Percentiles rank a stretch among this genome's conserved stretches.
Conservation (phyloP, 2,329 filamentous ascomycete genomes). For the Cercospora citrullina region DNA sequence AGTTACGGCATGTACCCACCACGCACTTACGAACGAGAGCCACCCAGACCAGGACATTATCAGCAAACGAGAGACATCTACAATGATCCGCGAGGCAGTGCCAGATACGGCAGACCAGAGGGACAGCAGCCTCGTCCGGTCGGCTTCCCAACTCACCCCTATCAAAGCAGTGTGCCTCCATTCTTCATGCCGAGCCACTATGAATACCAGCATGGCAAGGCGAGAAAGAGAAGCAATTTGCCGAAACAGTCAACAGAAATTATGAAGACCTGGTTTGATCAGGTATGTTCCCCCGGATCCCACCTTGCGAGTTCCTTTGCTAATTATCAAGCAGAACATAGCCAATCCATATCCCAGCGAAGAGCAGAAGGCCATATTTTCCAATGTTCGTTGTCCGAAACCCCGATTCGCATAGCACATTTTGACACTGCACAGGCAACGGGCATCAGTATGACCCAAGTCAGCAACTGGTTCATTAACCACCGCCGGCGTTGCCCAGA, state of each 20-base stretch:
- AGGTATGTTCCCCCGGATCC: conserved; percentile 25
- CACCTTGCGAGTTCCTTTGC: neutral
- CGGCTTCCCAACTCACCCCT: conserved; percentile 23
- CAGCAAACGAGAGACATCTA: conserved; percentile 18
- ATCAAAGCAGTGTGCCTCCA: conserved; percentile 27
- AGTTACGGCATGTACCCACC: conserved; percentile 23
- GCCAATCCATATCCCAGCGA: conserved; percentile 43
- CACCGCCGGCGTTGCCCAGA: conserved; percentile 42
- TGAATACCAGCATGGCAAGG: conserved; percentile 41
- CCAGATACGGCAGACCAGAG: conserved; percentile 24
- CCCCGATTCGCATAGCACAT: neutral
- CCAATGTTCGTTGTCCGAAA: conserved; percentile 31
- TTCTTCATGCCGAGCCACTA: conserved; percentile 40
- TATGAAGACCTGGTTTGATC: conserved; percentile 44
- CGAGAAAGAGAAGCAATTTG: conserved; percentile 42
- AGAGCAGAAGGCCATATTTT: conserved; percentile 41
- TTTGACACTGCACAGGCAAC: conserved; percentile 31
- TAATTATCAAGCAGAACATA: conserved; percentile 35
- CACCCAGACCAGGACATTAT: conserved; percentile 12
- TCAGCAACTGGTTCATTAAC: conserved; percentile 46
- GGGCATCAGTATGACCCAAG: conserved; percentile 43
- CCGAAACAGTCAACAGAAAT: conserved; percentile 44
- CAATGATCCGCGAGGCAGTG: conserved; percentile 21
- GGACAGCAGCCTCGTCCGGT: conserved; percentile 20
- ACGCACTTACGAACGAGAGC: conserved; percentile 25